Base-by-base conservation (phyloP, 2,329 filamentous ascomycete species). In the Aspergillus flavus region DNA sequence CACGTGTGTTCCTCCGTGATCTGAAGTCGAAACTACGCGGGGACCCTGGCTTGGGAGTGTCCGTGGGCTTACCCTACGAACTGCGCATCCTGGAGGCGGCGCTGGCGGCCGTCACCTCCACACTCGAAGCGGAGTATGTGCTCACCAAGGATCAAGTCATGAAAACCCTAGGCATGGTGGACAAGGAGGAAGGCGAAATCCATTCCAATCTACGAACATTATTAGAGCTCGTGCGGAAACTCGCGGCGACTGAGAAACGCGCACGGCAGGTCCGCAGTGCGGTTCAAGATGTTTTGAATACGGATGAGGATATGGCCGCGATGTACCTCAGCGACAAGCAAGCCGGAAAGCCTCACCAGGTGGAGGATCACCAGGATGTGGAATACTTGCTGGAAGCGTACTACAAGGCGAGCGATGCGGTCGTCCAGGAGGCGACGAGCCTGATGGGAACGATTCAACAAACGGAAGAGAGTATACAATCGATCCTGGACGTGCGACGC, bases 351-450 rank as follows among this genome's bases (percentile, higher is more conserved):
- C 70, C 71, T 4, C 76, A 77, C 64, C 61, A 57, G 0, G 60
- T 68, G 9, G 62, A 69, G 4, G 75, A 79, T 53, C 76, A 79
- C 43, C 75, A 75, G 60, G 73, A 76, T 54, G 76, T 76, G 34
- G 77, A 79, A 67, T 78, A 78, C 59, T 63, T 79, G 50, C 67
- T 78, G 3, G 76, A 79, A 52, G 75, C 76, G 16, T 78, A 78
- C 63, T 75, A 73, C 61, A 78, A 76, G 56, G 73, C 73, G 5
- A 71, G 69, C 9, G 76, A 78, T 52, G 66, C 72, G 1, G 71
- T 79, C 26, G 75, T 72, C 1, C 71, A 78, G 61, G 72, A 72
- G 2, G 65, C 72, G 2, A 62, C 59, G 6, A 68, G 69, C 4
- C 58, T 77, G 46, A 66, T 73, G 45, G 66, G 65, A 3, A 68